Evolutionary conservation across 2,329 filamentous ascomycete genomes (phyloP).

Genomic region (Ophiostoma ulmi): DNA sequence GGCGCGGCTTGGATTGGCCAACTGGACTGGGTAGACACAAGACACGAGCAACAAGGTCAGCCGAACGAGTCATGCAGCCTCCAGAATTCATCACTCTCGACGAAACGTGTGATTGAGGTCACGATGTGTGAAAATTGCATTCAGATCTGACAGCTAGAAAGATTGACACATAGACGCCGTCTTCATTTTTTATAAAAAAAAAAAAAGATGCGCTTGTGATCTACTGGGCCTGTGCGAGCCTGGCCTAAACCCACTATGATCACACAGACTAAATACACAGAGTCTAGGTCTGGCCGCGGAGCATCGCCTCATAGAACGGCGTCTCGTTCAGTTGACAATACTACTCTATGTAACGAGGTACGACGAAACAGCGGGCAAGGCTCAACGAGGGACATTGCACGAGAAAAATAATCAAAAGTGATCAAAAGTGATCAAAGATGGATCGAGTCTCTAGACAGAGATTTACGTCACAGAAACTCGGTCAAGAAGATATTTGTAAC

Average conservation of each 20-base stretch:
- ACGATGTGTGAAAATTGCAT: background rate
- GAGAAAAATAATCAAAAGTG: background rate
- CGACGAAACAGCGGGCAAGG: background rate
- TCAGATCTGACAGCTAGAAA: background rate
- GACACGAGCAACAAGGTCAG: background rate
- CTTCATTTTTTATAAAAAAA: background rate
- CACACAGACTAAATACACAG: background rate
- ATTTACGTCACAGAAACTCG: too few species aligned
- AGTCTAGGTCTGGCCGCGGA: background rate
- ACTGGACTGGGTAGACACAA: too few species aligned
- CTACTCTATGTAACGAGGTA: too few species aligned
- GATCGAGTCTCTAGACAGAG: too few species aligned
- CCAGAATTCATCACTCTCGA: too few species aligned
- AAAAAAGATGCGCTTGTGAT: background rate
- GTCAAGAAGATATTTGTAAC: background rate
- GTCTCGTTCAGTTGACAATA: background rate
- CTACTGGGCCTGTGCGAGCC: background rate
- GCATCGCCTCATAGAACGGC: background rate
- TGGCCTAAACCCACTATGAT: background rate
- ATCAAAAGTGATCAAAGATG: too few species aligned
- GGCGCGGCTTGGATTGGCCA: too few species aligned
- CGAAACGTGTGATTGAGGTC: background rate
- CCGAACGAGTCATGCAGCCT: background rate
- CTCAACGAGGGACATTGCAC: background rate
- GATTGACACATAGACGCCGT: background rate